Conservation (phyloP, 2,329 filamentous ascomycete genomes). For the Rhexocercosporidium sp. region DNA sequence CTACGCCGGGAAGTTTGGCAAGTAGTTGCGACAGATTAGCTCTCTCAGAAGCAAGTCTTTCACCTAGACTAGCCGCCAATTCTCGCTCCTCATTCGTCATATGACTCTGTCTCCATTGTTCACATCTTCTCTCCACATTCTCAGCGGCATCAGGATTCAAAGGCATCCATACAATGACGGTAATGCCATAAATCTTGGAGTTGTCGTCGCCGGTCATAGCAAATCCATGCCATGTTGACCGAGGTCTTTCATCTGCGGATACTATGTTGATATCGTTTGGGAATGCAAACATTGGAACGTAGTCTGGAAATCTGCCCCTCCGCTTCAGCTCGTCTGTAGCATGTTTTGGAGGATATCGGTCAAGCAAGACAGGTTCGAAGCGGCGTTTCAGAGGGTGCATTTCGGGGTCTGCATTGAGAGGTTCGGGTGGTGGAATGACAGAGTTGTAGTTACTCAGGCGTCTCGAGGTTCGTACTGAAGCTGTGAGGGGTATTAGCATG, state of each 20-base stretch:
- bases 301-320: slow-evolving; percentile 90
- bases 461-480: slow-evolving; percentile 79
- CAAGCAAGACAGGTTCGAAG: slow-evolving; percentile 95
- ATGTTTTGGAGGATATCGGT: slow-evolving; percentile 87
- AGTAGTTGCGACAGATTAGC: slow-evolving; percentile 89
- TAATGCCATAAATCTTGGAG: slow-evolving; percentile 89
- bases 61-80: slow-evolving; percentile 87
- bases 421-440: slow-evolving; percentile 92
- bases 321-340: slow-evolving; percentile 80
- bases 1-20: slow-evolving; percentile 78
- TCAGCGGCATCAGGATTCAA: slow-evolving; percentile 82
- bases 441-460: slow-evolving; percentile 97
- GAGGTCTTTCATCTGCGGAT: slow-evolving; percentile 89
- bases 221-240: slow-evolving; percentile 99
- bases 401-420: slow-evolving; percentile 83
- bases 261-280: slow-evolving; percentile 98
- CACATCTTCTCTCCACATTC: slow-evolving; percentile 81
- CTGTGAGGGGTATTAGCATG: slow-evolving; percentile 44
- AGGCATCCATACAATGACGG: slow-evolving; percentile 90
- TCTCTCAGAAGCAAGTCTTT: slow-evolving; percentile 83
- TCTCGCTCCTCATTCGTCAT: slow-evolving; percentile 93
- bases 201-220: slow-evolving; percentile 96
- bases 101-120: slow-evolving; percentile 82
- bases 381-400: slow-evolving; percentile 95
- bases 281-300: slow-evolving; percentile 99